Base-by-base conservation (phyloP, 164 flowering plant genomes). In the Magnolia changhungtana region DNA sequence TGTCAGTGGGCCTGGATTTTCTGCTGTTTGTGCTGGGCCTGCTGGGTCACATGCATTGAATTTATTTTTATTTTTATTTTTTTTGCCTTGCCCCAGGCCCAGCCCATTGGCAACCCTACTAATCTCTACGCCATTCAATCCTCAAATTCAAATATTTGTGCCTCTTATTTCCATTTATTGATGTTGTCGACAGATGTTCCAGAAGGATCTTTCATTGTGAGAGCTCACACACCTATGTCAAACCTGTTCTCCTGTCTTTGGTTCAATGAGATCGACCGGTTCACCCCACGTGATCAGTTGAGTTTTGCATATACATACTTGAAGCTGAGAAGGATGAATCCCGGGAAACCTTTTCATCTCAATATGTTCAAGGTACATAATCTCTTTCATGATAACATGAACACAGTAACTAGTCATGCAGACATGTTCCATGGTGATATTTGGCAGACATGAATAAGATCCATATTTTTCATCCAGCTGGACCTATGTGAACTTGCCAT, bases 211-310 rank as follows among this genome's bases (percentile, higher is more conserved):
- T 86, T 96, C 77, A 96, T 96, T 77, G 87, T 94, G 52, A 88
- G 99, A 81, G 99, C 93, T 1, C 99, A 96, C 80, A 93, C 97
- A 4, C 98, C 99, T n/a, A 96, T 96, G 97, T 92, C 98, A 77
- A 96, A 96, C 76, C 81, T 96, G 84, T 96, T 96, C 81, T 92
- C 98, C 24, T 96, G 99, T 83, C 99, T 96, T 76, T 96, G 99
- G 99, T 96, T 93, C 81, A 96, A 93, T 78, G 99, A 96, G 82
- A 95, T 96, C 67, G 98, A 94, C 1, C 89, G 98, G 37, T 96
- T 96, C 80, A 96, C 99, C 50, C 92, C 98, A 27, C 93, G 99
- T 52, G 99, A 96, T 84, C 99, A 96, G 83, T 88, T 96, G 50
- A 96, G 99, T 81, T 96, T 96, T 80, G 98, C 95, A 24, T 94